Conservation (phyloP, 2,329 filamentous ascomycete genomes). For the Periglandula ipomoeae region DNA sequence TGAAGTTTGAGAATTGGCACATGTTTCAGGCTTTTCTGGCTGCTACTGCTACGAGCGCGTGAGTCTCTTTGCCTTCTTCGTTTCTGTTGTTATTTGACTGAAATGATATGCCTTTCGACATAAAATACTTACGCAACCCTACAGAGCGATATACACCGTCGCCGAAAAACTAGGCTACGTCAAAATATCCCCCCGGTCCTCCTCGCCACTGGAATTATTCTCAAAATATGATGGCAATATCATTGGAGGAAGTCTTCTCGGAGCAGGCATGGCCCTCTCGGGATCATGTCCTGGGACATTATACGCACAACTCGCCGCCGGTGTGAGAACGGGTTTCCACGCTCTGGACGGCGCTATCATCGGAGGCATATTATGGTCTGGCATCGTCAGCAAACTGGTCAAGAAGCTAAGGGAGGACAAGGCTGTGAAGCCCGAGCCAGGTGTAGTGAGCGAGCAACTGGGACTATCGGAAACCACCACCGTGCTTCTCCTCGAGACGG, state of each 20-base stretch:
- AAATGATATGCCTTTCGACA: too few relatives aligned
- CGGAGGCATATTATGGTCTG: conserved; percentile 46
- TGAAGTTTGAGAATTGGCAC: conserved; percentile 51
- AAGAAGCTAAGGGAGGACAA: conserved; percentile 17
- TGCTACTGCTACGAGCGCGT: conserved; percentile 54
- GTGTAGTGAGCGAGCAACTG: conserved; percentile 30
- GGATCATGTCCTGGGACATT: conserved; percentile 59
- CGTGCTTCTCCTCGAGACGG: conserved; percentile 33
- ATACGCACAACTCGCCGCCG: conserved; percentile 48
- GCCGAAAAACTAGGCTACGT: conserved; percentile 34
- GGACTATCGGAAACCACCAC: conserved; percentile 28
- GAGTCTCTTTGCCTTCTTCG: conserved; percentile 21
- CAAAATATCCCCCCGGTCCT: conserved; percentile 36
- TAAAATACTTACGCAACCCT: background rate
- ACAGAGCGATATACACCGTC: conserved; percentile 36
- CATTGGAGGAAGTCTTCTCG: conserved; percentile 51
- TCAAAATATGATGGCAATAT: conserved; percentile 54
- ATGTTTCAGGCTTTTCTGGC: conserved; percentile 58
- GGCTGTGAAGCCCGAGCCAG: conserved; percentile 16
- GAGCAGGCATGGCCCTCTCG: conserved; percentile 56
- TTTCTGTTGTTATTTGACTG: background rate
- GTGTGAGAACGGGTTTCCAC: conserved; percentile 40
- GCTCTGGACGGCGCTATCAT: conserved; percentile 44
- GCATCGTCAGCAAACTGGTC: conserved; percentile 29
- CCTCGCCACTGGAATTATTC: conserved; percentile 44